phyloP scores from a whole-genome alignment of 2,329 filamentous ascomycete genomes.

The Dendrostoma leiphaemia region DNA sequence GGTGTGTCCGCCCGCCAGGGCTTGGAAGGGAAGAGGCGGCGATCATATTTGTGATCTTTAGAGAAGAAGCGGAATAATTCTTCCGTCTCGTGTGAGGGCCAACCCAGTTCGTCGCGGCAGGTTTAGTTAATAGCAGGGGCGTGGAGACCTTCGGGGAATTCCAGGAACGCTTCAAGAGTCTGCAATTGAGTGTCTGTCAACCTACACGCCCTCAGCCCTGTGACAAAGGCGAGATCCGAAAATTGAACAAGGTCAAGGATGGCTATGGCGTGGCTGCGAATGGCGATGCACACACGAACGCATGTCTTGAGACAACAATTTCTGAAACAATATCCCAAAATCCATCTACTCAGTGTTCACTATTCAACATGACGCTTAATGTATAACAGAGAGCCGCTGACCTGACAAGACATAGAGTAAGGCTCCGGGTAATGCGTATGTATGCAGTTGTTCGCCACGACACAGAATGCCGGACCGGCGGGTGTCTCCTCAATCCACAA shows the following conservation, averaged over 20 bases:
- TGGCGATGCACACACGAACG: background rate
- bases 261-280: too few relatives aligned
- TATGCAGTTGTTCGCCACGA: background rate
- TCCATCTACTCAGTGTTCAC: background rate
- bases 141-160: too few relatives aligned
- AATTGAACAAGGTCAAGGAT: background rate
- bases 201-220: background rate
- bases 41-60: too few relatives aligned
- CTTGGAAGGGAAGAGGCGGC: too few relatives aligned
- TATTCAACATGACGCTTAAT: background rate
- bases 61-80: too few relatives aligned
- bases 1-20: too few relatives aligned
- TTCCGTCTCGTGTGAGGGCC: too few relatives aligned
- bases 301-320: background rate
- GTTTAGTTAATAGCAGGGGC: too few relatives aligned
- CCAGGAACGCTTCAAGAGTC: too few relatives aligned
- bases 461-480: background rate
- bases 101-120: too few relatives aligned
- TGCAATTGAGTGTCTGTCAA: too few relatives aligned
- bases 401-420: too few relatives aligned
- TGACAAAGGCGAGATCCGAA: background rate
- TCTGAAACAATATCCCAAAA: background rate
- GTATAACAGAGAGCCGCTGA: background rate
- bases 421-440: slow-evolving; percentile 2
- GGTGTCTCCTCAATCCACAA: background rate